These are phyloP conservation scores for Wickerhamiella azymoides DNA, from an alignment of 805 yeast species.

Conservation along the genomic window DNA sequence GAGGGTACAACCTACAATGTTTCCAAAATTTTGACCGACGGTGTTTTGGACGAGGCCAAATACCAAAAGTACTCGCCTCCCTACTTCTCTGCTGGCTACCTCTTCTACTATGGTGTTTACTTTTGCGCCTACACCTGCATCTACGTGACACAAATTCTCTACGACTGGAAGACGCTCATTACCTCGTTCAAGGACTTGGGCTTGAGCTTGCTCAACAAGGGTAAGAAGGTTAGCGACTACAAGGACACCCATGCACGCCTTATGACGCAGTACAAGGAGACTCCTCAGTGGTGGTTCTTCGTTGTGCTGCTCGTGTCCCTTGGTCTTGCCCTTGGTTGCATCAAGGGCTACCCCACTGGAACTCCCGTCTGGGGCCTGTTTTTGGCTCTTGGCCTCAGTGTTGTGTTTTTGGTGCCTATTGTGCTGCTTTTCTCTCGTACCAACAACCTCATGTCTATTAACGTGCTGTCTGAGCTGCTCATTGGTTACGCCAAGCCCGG, in stretches of 20 bases:
- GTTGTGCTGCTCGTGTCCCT: conserved; percentile 23
- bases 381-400: conserved; percentile 36
- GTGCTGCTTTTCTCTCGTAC: conserved; percentile 50
- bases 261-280: conserved; percentile 37
- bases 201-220: conserved; percentile 7
- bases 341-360: conserved; percentile 8
- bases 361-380: conserved; percentile 32
- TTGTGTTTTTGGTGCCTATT: conserved; percentile 46
- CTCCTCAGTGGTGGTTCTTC: conserved; percentile 41
- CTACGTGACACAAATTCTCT: conserved; percentile 33
- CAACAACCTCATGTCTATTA: conserved; percentile 42
- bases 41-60: conserved; percentile 31
- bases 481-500: conserved; percentile 50
- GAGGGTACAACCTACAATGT: conserved; percentile 35
- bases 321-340: conserved; percentile 9
- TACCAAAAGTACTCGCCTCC: conserved; percentile 43
- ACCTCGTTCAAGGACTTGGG: conserved; percentile 19
- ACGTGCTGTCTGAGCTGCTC: conserved; percentile 49
- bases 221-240: conserved; percentile 14
- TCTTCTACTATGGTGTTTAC: conserved; percentile 38
- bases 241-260: conserved; percentile 33
- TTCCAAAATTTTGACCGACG: conserved; percentile 30
- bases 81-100: conserved; percentile 41
- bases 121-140: conserved; percentile 41
- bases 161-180: conserved; percentile 29